Conservation (phyloP, 306 rosid species). For the Cajanus cajan region DNA sequence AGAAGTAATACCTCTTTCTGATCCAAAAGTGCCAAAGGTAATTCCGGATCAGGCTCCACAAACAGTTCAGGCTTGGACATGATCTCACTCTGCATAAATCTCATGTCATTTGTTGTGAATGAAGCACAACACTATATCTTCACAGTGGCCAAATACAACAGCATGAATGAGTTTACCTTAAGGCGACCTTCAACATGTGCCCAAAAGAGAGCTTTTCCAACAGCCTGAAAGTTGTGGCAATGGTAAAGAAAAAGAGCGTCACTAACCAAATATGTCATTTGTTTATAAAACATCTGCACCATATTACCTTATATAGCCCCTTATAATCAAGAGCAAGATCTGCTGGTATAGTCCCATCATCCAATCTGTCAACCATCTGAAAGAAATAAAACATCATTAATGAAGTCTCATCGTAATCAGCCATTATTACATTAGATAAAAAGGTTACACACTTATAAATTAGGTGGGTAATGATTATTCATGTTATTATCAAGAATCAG, state of each 20-base stretch:
- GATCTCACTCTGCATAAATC: conserved; percentile 81
- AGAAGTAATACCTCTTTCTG: conserved; percentile 76
- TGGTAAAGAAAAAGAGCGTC: conserved; percentile 35
- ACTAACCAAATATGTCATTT: conserved; percentile 10
- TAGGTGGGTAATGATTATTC: not conserved
- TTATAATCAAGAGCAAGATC: conserved; percentile 84
- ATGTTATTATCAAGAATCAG: conserved; percentile 8
- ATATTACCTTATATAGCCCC: conserved; percentile 85
- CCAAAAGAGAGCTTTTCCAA: conserved; percentile 92
- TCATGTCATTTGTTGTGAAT: conserved; percentile 31
- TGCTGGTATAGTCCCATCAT: conserved; percentile 67
- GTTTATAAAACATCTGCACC: not conserved
- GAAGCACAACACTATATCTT: conserved; percentile 3
- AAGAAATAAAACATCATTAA: conserved; percentile 39
- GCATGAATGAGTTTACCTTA: conserved; percentile 54
- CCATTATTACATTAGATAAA: not conserved
- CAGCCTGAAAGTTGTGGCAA: conserved; percentile 71
- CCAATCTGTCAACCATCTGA: conserved; percentile 98
- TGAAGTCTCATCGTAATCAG: not conserved
- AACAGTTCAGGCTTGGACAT: conserved; percentile 96
- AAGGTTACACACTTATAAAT: conserved; percentile 3
- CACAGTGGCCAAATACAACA: not conserved
- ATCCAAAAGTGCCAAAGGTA: conserved; percentile 92
- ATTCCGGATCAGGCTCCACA: conserved; percentile 91
- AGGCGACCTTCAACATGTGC: conserved; percentile 99